These are phyloP conservation scores for Inga laurina DNA, from an alignment of 306 rosid species.

Conservation along the genomic window DNA sequence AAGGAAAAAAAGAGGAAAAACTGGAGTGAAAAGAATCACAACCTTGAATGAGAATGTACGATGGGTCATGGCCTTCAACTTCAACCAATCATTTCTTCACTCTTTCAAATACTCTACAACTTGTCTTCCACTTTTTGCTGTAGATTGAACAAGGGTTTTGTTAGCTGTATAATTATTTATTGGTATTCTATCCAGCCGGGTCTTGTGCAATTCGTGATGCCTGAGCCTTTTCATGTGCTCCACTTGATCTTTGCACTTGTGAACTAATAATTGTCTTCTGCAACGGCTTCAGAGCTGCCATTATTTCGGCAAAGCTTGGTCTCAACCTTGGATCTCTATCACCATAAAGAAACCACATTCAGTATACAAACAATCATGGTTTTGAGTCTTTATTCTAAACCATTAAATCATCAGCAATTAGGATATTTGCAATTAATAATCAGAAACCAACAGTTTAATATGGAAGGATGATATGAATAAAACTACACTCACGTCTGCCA, in stretches of 20 bases:
- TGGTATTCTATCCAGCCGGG: constrained; percentile 38
- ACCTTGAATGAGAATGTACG: constrained; percentile 48
- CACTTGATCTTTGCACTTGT: constrained; percentile 58
- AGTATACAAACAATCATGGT: not conserved
- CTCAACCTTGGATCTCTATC: constrained; percentile 86
- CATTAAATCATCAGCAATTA: not conserved
- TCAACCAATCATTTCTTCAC: constrained; percentile 44
- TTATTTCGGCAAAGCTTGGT: constrained; percentile 88
- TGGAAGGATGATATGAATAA: constrained; percentile 13
- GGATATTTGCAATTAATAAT: not conserved
- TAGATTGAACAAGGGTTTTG: constrained; percentile 35
- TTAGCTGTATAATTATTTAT: constrained; percentile 35
- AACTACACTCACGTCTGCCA: constrained; percentile 90
- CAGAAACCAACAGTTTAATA: not conserved
- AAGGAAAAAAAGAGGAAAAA: constrained; percentile 23
- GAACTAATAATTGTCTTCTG: constrained; percentile 78
- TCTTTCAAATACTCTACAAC: constrained; percentile 58
- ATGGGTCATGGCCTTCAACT: constrained; percentile 45
- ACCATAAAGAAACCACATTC: constrained; percentile 23
- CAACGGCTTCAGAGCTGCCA: constrained; percentile 92
- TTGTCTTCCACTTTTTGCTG: constrained; percentile 51
- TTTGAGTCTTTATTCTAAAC: not conserved
- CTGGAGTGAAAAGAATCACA: constrained; percentile 44
- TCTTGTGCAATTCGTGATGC: constrained; percentile 49
- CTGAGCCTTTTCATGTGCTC: constrained; percentile 32